Base-by-base conservation (phyloP, 805 yeast species). In the Lipomyces kockii region DNA sequence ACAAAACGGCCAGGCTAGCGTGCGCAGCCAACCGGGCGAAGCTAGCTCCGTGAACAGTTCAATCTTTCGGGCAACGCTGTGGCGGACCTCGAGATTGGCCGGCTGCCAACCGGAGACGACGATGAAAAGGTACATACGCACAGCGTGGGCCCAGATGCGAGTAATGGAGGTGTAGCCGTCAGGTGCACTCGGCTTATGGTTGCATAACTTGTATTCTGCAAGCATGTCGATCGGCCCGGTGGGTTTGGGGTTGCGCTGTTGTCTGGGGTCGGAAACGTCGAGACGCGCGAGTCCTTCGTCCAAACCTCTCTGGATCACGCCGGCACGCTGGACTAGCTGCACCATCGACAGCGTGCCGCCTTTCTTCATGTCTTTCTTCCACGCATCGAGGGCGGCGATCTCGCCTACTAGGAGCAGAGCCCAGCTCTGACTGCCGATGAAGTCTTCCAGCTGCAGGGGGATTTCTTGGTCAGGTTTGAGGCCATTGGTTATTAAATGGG, bases 31-130 rank as follows among this genome's bases (percentile, higher is more conserved):
- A 8, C 25, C 54, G 12, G 54, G 54, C 43, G 43, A 12, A 4
- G 54, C 8, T 25, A 20, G 5, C 12, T 22, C 25, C 11, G 25
- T 20, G 25, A 51, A 12, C 11, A 51, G 54, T 11, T 20, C 25
- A 1, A 51, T 8, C 3, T 12, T 25, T 25, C 29, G 25, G 6
- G 12, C 54, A n/a, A 51, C 54, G 27, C 11, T 7, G 11, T 51
- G 6, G 27, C 54, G 25, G 25, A 51, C 54, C 11, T 51, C 54
- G 29, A 25, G 25, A 25, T 25, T 51, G 14, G 54, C 54, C 25
- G 54, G 54, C 29, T 51, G 54, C 54, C 54, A 51, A 5, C 54
- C 25, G 29, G 54, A 51, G 12, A 51, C 29, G 27, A 51, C 54
- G 27, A 51, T 14, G 17, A 37, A 37, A 11, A 11, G 43, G 17